A percentile compares a stretch with the other conserved stretches of the same genome.
Conservation (phyloP, 192 early-diverging fungal species). For the Podila clonocystis region DNA sequence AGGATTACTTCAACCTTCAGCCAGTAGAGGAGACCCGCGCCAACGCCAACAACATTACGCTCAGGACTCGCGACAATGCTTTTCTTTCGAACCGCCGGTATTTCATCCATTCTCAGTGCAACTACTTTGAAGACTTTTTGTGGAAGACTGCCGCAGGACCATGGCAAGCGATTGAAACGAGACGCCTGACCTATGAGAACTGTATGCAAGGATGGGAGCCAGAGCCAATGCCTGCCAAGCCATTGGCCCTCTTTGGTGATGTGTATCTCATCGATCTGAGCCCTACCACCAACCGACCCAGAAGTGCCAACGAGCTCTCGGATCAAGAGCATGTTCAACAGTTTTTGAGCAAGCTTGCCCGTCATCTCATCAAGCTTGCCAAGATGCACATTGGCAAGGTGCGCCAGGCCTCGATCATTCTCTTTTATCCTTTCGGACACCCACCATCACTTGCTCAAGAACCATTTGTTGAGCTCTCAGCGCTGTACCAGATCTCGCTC, state of each 20-base stretch:
- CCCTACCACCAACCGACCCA: conserved; percentile 30
- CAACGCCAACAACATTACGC: conserved; percentile 51
- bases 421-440: conserved; percentile 49
- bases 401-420: conserved; percentile 36
- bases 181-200: conserved; percentile 27
- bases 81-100: conserved; percentile 49
- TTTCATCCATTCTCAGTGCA: conserved; percentile 44
- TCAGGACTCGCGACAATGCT: conserved; percentile 43
- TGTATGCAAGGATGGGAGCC: conserved; percentile 34
- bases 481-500: conserved; percentile 43
- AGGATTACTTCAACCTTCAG: conserved; percentile 40
- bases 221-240: conserved; percentile 15
- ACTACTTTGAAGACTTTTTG: conserved; percentile 48
- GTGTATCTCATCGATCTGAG: conserved; percentile 47
- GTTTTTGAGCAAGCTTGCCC: conserved; percentile 27
- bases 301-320: conserved; percentile 10
- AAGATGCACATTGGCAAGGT: conserved; percentile 25
- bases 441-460: conserved; percentile 48
- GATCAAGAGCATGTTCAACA: conserved; percentile 36
- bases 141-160: conserved; percentile 37
- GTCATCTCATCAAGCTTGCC: conserved; percentile 22
- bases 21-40: conserved; percentile 42
- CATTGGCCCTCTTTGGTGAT: conserved; percentile 33
- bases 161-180: conserved; percentile 26
- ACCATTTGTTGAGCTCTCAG: conserved; percentile 25